A percentile compares a stretch with the other conserved stretches of the same genome.
Evolutionary conservation across 1,284 basidiomycete genomes (phyloP).

Genomic region (Cerioporus squamosus): DNA sequence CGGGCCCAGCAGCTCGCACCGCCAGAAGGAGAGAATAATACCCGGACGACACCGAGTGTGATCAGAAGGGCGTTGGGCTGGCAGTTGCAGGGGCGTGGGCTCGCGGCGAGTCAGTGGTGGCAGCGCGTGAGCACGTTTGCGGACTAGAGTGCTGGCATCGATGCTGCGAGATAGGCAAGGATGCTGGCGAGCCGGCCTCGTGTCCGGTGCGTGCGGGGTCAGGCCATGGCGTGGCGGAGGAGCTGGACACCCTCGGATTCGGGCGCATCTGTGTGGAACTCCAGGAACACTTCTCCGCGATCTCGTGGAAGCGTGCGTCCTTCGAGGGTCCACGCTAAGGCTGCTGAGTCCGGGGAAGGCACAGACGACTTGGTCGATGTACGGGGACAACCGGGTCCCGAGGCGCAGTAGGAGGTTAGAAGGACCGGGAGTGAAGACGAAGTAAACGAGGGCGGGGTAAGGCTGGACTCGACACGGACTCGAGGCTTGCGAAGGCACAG

Average conservation of each 20-base stretch:
- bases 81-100: not conserved
- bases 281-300: constrained; percentile 5
- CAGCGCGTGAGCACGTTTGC: not conserved
- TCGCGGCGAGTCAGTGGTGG: not conserved
- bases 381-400: not conserved
- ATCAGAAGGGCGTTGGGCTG: not conserved
- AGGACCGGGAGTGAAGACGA: not conserved
- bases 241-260: constrained; percentile 4
- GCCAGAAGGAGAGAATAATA: too few species aligned
- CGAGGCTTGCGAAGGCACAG: not conserved
- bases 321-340: not conserved
- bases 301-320: not conserved
- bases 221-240: not conserved
- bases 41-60: too few species aligned
- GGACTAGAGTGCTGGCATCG: constrained; percentile 3
- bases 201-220: constrained; percentile 22
- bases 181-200: constrained; percentile 20
- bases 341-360: not conserved
- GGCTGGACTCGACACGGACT: constrained; percentile 9
- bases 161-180: constrained; percentile 22
- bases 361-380: not conserved
- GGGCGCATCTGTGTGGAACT: constrained; percentile 15
- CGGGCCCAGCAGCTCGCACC: too few species aligned
- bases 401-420: not conserved
- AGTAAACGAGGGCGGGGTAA: not conserved